Conservation (phyloP, 2,329 filamentous ascomycete species). For the Cordyceps sp. region DNA sequence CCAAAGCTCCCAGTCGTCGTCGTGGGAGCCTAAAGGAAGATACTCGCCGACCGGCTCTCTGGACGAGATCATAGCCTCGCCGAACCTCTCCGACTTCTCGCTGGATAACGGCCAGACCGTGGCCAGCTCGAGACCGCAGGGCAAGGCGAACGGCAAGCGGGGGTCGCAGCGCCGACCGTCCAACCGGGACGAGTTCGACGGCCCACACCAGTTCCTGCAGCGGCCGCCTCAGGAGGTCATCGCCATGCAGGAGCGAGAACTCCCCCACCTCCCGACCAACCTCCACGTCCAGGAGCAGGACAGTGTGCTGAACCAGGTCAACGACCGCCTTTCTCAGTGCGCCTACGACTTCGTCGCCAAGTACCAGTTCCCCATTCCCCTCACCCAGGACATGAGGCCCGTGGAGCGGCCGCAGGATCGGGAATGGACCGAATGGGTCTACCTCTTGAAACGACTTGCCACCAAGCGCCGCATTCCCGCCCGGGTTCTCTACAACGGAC, state of each 20-base stretch:
- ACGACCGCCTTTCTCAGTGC: constrained; percentile 70
- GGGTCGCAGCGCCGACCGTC: constrained; percentile 52
- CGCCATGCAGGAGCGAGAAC: constrained; percentile 61
- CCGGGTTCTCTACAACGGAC: constrained; percentile 69
- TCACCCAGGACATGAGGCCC: constrained; percentile 68
- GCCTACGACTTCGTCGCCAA: constrained; percentile 84
- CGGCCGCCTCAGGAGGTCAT: constrained; percentile 54
- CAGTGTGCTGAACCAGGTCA: constrained; percentile 61
- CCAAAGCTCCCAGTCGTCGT: constrained; percentile 14
- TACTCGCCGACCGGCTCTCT: constrained; percentile 42
- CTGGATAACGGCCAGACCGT: constrained; percentile 31
- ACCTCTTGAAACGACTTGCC: constrained; percentile 68
- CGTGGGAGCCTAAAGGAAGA: constrained; percentile 24
- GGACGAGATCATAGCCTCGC: constrained; percentile 40
- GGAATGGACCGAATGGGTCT: constrained; percentile 88
- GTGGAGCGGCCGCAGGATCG: constrained; percentile 59
- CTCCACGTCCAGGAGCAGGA: constrained; percentile 75
- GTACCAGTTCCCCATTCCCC: constrained; percentile 77
- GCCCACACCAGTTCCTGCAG: constrained; percentile 67
- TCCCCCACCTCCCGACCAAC: constrained; percentile 70
- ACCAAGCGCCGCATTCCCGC: constrained; percentile 77
- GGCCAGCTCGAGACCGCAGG: constrained; percentile 21
- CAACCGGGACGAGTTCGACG: constrained; percentile 80
- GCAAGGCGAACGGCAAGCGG: constrained; percentile 28
- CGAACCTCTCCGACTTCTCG: constrained; percentile 43